A percentile compares a stretch with the other conserved stretches of the same genome.
These are phyloP conservation scores for Flaveria robusta DNA, from an alignment of 129 eudicot genomes.

Conservation along the genomic window DNA sequence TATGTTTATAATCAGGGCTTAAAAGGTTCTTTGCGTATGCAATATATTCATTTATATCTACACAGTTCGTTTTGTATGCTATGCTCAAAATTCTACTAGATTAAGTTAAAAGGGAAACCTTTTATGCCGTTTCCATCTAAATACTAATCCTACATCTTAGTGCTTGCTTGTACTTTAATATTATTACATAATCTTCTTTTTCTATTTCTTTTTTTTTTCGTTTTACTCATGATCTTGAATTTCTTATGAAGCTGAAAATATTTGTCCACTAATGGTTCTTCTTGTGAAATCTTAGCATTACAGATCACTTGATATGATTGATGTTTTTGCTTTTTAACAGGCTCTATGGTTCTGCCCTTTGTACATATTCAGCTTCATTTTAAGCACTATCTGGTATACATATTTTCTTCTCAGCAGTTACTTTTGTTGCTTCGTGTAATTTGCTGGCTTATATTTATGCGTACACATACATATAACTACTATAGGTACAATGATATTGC, in stretches of 20 bases:
- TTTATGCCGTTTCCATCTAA: background rate
- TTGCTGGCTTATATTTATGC: background rate
- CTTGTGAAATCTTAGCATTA: background rate
- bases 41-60: background rate
- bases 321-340: slow-evolving; percentile 44
- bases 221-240: slow-evolving; percentile 1
- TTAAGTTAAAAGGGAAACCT: background rate
- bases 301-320: slow-evolving; percentile 29
- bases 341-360: slow-evolving; percentile 92
- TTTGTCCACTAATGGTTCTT: slow-evolving; percentile 2
- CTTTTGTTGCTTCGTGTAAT: slow-evolving; percentile 7
- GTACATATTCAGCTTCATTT: slow-evolving; percentile 85
- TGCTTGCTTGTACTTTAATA: background rate
- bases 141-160: background rate
- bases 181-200: background rate
- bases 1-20: slow-evolving; percentile 15
- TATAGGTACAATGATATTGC: slow-evolving; percentile 98
- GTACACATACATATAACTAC: background rate
- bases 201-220: no score
- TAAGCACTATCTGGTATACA: slow-evolving; percentile 83
- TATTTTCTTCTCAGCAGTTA: slow-evolving; percentile 26
- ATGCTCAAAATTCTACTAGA: background rate
- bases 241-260: slow-evolving; percentile 13
- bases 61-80: background rate
- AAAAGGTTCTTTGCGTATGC: background rate